These are phyloP conservation scores for Adiantum capillusveneris DNA, from an alignment of 75 land plant genomes.

Conservation along the genomic window DNA sequence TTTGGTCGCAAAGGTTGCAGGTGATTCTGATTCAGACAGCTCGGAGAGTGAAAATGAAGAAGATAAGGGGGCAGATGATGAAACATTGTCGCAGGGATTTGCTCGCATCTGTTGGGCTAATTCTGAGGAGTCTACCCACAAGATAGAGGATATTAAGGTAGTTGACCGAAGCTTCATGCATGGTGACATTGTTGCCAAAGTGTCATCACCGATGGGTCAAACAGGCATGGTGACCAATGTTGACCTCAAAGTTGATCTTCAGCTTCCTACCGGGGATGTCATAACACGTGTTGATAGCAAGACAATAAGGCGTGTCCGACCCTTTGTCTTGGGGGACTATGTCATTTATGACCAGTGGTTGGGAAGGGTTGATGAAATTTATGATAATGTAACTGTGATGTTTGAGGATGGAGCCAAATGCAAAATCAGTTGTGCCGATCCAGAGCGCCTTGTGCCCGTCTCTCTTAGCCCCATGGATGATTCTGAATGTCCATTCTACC, in stretches of 20 bases:
- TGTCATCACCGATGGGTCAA: slow-evolving; percentile 76
- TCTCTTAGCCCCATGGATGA: slow-evolving; percentile 47
- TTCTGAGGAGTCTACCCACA: slow-evolving; percentile 45
- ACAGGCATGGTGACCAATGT: slow-evolving; percentile 65
- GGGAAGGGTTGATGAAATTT: slow-evolving; percentile 90
- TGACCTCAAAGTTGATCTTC: slow-evolving; percentile 63
- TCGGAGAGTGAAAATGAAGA: slow-evolving; percentile 13
- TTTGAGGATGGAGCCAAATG: slow-evolving; percentile 94
- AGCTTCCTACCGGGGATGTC: slow-evolving; percentile 38
- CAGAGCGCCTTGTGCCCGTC: slow-evolving; percentile 57
- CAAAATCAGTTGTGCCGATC: slow-evolving; percentile 74
- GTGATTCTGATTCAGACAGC: slow-evolving; percentile 65
- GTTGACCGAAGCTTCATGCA: slow-evolving; percentile 76
- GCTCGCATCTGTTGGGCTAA: slow-evolving; percentile 72
- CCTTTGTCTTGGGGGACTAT: slow-evolving; percentile 73
- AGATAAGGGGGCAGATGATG: slow-evolving; percentile 8
- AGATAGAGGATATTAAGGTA: slow-evolving; percentile 45
- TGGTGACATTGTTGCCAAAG: slow-evolving; percentile 81
- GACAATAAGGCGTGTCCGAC: slow-evolving; percentile 51
- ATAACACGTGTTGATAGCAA: slow-evolving; percentile 51
- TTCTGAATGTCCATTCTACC: slow-evolving; percentile 66
- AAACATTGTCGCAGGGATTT: slow-evolving; percentile 37
- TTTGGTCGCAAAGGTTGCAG: slow-evolving; percentile 74
- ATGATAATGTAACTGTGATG: slow-evolving; percentile 84
- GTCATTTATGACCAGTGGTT: slow-evolving; percentile 84